Base-by-base conservation (phyloP, 2,329 filamentous ascomycete genomes). In the Mycosphaerella arachidis region DNA sequence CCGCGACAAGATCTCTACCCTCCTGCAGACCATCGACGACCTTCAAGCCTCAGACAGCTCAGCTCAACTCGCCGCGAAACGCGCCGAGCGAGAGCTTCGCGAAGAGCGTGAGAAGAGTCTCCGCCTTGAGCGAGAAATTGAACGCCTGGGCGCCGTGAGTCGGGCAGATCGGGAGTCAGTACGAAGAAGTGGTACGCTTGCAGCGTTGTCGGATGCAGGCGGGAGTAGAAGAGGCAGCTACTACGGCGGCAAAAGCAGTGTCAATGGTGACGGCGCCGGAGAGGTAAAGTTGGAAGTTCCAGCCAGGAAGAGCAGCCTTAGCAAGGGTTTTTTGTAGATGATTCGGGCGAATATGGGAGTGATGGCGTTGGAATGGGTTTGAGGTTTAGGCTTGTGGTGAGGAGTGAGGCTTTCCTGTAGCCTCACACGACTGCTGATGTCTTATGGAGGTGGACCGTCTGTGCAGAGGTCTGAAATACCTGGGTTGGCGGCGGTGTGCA, bases 21-120 rank as follows among this genome's bases (percentile, higher is more conserved):
- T 97, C 5, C 87, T 99, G 54, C 83, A 87, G 71, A 91, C 91
- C 1, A 96, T 99, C 68, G 93, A 97, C 72, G 93, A 97, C 73
- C 85, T 99, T 35, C 93, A 99, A 74, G 86, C 90, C 13, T 89
- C 86, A 13, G 93, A 97, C 75, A 92, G 90, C 24, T 81, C 86
- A 10, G 88, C 87, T 51, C 91, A 97, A 74, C 83, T 97, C 46
- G 83, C 87, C 29, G 88, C 90, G 29, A 89, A 93, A 58, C 87
- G 93, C 48, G 91, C 91, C 16, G 93, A 99, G 75, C 86, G 93
- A 48, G 93, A 97, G 70, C 82, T 97, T 16, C 84, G 91, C 6
- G 91, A 97, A 74, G 93, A 96, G 76, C 86, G 84, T 63, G 94
- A 97, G 76, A 93, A 89, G 76, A 82, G 81, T 0, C 77, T 92